Evolutionary conservation across 2,329 filamentous ascomycete species (phyloP).

Genomic region (Tolypocladium album): DNA sequence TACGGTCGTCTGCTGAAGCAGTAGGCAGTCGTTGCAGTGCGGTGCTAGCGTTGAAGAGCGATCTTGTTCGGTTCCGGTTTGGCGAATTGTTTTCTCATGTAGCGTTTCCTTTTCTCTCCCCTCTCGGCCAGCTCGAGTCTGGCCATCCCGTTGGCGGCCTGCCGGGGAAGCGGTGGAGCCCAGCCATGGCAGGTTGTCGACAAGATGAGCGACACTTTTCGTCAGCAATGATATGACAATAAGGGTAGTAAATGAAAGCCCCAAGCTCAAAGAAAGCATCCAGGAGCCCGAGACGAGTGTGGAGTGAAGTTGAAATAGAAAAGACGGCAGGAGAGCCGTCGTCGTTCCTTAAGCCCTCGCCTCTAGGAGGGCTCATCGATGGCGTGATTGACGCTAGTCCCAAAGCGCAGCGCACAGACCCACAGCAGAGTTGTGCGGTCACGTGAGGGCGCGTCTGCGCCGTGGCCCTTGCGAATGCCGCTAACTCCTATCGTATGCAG

Average conservation of each 20-base stretch:
- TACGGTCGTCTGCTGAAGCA: slow-evolving; percentile 40
- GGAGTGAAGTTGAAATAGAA: slow-evolving; percentile 10
- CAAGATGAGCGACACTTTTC: neutral
- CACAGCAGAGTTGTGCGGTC: neutral
- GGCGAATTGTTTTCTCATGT: neutral
- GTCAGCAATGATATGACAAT: slow-evolving; percentile 6
- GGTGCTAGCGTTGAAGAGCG: neutral
- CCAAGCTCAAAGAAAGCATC: slow-evolving; percentile 2
- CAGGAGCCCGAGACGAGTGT: slow-evolving; percentile 1
- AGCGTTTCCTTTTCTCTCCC: slow-evolving; percentile 2
- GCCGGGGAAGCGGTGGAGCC: neutral
- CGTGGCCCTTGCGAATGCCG: neutral
- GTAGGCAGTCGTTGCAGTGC: slow-evolving; percentile 7
- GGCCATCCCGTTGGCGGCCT: neutral
- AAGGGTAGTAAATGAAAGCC: slow-evolving; percentile 11
- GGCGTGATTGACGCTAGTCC: slow-evolving; percentile 20
- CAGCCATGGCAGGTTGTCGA: neutral
- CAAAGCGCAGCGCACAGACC: neutral
- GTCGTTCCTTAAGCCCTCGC: slow-evolving; percentile 7
- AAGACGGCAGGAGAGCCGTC: slow-evolving; percentile 6
- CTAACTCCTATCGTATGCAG: neutral
- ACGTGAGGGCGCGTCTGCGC: neutral
- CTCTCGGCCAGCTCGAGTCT: neutral
- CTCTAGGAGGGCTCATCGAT: slow-evolving; percentile 15
- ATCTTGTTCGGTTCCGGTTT: neutral